Conservation (phyloP, 164 flowering plant genomes). For the Dillenia suffruticosa region DNA sequence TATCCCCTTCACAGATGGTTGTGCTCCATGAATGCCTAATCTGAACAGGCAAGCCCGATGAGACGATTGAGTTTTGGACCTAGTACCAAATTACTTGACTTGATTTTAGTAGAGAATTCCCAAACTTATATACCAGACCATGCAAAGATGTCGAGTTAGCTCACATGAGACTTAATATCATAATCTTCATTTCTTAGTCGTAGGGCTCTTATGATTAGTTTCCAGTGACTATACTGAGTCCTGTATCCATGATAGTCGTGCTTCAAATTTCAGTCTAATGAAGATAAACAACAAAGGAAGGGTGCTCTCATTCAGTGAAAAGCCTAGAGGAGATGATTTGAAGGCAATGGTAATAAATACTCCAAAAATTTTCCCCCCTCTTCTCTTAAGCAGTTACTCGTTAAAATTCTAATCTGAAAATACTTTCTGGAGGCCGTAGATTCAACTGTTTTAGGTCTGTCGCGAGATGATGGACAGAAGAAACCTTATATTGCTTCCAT, state of each 20-base stretch:
- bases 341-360: constrained; percentile 68
- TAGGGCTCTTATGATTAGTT: too few species aligned
- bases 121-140: too few species aligned
- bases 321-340: constrained; percentile 75
- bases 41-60: too few species aligned
- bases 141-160: too few species aligned
- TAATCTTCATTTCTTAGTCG: too few species aligned
- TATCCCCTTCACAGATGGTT: too few species aligned
- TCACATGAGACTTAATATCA: too few species aligned
- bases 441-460: constrained; percentile 82
- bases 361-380: neutral
- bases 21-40: too few species aligned
- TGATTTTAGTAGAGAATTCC: too few species aligned
- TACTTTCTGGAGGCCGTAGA: constrained; percentile 58
- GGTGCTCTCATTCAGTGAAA: constrained; percentile 79
- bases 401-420: constrained; percentile 1
- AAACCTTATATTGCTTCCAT: constrained; percentile 96
- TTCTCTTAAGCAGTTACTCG: neutral
- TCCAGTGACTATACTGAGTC: too few species aligned
- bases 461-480: constrained; percentile 70
- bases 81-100: too few species aligned
- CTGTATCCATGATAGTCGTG: constrained; percentile 59
- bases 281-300: constrained; percentile 86
- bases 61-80: too few species aligned
- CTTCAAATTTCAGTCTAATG: constrained; percentile 96